phyloP scores from a whole-genome alignment of 345 rosid genomes.

The Hypericum perforatum region DNA sequence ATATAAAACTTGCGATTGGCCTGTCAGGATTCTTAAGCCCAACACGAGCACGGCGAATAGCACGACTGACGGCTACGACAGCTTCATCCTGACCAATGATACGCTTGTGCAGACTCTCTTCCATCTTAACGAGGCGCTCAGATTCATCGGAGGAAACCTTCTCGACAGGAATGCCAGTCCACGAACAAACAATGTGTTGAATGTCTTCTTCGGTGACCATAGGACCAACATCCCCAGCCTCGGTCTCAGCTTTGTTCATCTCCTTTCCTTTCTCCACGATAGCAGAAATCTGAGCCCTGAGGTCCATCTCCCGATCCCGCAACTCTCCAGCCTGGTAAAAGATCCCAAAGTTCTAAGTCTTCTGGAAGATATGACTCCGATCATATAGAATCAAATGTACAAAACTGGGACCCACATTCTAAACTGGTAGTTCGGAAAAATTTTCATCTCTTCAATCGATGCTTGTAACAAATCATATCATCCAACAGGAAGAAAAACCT shows the following conservation, averaged over 20 bases:
- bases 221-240: constrained; percentile 82
- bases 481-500: background rate
- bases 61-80: constrained; percentile 85
- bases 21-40: constrained; percentile 94
- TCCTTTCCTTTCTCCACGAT: constrained; percentile 86
- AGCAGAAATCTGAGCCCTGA: constrained; percentile 76
- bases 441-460: too few relatives aligned
- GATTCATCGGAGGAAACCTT: constrained; percentile 95
- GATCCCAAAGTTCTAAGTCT: background rate
- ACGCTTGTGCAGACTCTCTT: constrained; percentile 83
- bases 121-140: constrained; percentile 90
- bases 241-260: constrained; percentile 86
- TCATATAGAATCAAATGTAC: background rate
- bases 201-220: constrained; percentile 74
- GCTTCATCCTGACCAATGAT: constrained; percentile 98
- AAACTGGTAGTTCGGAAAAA: too few relatives aligned
- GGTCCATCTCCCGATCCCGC: constrained; percentile 91
- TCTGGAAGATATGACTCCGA: background rate
- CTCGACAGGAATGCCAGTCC: constrained; percentile 99
- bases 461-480: too few relatives aligned
- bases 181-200: constrained; percentile 83
- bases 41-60: constrained; percentile 95
- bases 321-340: constrained; percentile 78
- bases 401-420: background rate
- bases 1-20: constrained; percentile 96